Evolutionary conservation across 148 eudicot genomes (phyloP).

Genomic region (Oxyria digyna): DNA sequence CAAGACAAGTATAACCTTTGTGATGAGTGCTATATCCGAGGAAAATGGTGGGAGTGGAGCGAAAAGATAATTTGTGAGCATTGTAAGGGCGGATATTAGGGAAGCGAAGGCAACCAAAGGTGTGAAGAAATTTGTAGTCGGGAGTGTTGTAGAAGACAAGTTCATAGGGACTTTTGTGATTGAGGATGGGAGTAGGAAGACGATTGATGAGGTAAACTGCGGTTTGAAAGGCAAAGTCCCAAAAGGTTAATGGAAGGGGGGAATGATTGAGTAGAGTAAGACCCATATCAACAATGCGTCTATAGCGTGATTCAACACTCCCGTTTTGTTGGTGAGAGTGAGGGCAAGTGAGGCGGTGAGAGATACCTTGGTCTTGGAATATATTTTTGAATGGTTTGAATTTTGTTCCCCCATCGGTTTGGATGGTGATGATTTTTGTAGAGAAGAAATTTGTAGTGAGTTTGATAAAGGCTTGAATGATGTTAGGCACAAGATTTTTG

Average conservation of each 20-base stretch:
- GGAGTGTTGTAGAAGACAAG: not conserved
- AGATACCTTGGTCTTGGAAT: not conserved
- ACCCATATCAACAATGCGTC: not conserved
- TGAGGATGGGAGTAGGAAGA: not conserved
- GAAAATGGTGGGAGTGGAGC: not conserved
- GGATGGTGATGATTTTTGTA: not conserved
- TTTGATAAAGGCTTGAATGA: no score
- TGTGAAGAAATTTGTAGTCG: not conserved
- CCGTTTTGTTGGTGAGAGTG: not conserved
- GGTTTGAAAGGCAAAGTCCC: not conserved
- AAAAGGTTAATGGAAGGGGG: not conserved
- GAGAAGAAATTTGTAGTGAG: not conserved
- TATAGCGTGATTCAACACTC: not conserved
- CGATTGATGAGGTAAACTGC: not conserved
- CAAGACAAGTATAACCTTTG: not conserved
- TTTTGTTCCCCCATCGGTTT: not conserved
- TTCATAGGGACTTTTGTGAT: not conserved
- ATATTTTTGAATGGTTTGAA: not conserved
- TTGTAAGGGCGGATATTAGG: not conserved
- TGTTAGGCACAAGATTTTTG: not conserved
- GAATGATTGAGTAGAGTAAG: not conserved
- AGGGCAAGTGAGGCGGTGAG: not conserved
- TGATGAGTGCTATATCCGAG: not conserved
- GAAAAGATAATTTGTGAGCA: not conserved
- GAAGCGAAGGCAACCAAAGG: no score